These are phyloP conservation scores for Fusarium staphyleae DNA, from an alignment of 2,329 filamentous ascomycete species.

Conservation along the genomic window DNA sequence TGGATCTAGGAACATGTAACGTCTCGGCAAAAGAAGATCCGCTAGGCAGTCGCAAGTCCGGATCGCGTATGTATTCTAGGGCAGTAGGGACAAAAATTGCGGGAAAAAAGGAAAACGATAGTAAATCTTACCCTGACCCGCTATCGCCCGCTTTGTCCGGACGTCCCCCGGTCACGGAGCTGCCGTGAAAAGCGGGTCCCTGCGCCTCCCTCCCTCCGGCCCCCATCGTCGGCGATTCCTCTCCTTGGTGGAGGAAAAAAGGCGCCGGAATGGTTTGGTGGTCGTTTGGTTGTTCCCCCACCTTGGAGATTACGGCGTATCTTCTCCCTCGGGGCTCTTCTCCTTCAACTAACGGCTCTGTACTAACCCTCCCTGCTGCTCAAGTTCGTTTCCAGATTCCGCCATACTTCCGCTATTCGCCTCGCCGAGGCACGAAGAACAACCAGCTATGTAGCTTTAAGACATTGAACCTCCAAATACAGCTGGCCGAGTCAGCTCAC, in stretches of 20 bases:
- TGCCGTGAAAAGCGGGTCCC: conserved; percentile 26
- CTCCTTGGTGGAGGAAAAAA: no score
- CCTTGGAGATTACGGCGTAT: no score
- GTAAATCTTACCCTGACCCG: conserved; percentile 15
- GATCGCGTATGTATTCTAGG: no score
- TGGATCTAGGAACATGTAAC: conserved; percentile 3
- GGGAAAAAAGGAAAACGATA: no score
- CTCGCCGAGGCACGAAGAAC: conserved; percentile 1
- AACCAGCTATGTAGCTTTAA: neutral
- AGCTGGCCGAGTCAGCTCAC: conserved; percentile 20
- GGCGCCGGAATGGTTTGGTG: no score
- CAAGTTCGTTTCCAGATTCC: conserved; percentile 18
- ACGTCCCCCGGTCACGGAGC: conserved; percentile 24
- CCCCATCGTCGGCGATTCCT: conserved; percentile 18
- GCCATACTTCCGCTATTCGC: conserved; percentile 12
- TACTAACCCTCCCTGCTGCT: neutral
- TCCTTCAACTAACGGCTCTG: conserved; percentile 1
- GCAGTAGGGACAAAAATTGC: no score
- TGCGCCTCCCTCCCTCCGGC: conserved; percentile 23
- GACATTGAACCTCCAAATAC: conserved; percentile 18
- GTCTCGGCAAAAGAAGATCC: neutral
- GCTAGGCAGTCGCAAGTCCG: neutral
- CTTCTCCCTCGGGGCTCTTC: no score
- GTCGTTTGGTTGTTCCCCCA: no score
- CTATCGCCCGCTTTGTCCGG: conserved; percentile 26